These are phyloP conservation scores for Lactarius akahatsu DNA, from an alignment of 768 basidiomycete species.

Conservation along the genomic window DNA sequence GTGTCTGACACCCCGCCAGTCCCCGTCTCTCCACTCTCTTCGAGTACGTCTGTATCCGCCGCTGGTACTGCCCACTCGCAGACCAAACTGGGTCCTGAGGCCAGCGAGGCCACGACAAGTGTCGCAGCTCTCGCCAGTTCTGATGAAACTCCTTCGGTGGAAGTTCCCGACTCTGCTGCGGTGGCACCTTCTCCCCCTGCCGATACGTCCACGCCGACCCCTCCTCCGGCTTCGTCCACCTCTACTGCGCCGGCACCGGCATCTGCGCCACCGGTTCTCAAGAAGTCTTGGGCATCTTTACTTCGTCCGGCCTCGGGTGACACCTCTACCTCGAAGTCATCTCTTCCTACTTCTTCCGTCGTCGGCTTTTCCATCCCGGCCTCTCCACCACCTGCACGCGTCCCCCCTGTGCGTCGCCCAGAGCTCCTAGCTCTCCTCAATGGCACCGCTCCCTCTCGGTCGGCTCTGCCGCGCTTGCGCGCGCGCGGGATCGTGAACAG, in stretches of 20 bases:
- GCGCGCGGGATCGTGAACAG: conserved; percentile 88
- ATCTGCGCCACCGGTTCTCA: conserved; percentile 34
- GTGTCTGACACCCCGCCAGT: conserved; percentile 46
- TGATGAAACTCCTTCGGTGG: conserved; percentile 11
- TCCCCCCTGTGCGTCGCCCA: conserved; percentile 35
- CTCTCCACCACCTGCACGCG: conserved; percentile 37
- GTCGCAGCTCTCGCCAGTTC: background rate
- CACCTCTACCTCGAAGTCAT: conserved; percentile 41
- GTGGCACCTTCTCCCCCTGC: background rate
- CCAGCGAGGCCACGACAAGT: conserved; percentile 6
- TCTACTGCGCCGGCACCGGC: conserved; percentile 20
- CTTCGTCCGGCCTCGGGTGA: conserved; percentile 48
- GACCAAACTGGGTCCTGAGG: conserved; percentile 20
- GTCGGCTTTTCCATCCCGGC: conserved; percentile 75
- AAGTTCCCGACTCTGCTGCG: background rate
- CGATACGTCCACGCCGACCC: conserved; percentile 2
- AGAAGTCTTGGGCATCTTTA: conserved; percentile 78
- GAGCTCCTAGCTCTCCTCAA: conserved; percentile 59
- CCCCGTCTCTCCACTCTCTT: conserved; percentile 57
- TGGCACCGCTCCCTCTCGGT: conserved; percentile 36
- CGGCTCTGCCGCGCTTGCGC: conserved; percentile 42
- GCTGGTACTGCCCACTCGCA: conserved; percentile 36
- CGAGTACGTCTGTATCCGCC: conserved; percentile 56
- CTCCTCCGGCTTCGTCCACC: background rate
- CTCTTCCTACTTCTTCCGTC: conserved; percentile 68